phyloP scores from a whole-genome alignment of 2,329 filamentous ascomycete genomes.

The Intubia oerlemansii region DNA sequence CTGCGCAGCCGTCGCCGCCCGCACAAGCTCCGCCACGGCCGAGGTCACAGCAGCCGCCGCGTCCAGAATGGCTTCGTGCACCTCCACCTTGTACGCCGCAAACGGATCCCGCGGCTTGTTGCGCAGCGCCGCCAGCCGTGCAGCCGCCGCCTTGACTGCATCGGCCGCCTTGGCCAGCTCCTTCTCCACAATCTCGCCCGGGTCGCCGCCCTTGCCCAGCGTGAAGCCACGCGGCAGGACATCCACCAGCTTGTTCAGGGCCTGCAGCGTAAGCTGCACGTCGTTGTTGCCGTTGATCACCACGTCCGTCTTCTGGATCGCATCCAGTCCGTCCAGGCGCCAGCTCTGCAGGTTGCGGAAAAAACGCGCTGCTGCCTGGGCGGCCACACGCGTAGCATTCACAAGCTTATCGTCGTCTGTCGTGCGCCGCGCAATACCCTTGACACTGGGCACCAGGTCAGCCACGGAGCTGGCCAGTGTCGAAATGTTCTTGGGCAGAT shows the following conservation, averaged over 20 bases:
- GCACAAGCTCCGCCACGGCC: slow-evolving; percentile 85
- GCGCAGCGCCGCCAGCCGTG: slow-evolving; percentile 73
- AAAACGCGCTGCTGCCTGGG: slow-evolving; percentile 75
- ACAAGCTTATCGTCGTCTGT: slow-evolving; percentile 91
- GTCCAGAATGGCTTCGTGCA: slow-evolving; percentile 87
- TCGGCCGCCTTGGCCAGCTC: slow-evolving; percentile 88
- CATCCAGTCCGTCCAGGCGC: slow-evolving; percentile 74
- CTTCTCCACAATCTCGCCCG: slow-evolving; percentile 80
- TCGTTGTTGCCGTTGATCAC: slow-evolving; percentile 97
- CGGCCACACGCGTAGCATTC: slow-evolving; percentile 63
- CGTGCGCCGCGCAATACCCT: slow-evolving; percentile 79
- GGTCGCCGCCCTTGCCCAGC: slow-evolving; percentile 58
- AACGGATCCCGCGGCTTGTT: slow-evolving; percentile 94
- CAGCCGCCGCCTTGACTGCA: slow-evolving; percentile 80
- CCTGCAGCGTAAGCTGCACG: slow-evolving; percentile 82
- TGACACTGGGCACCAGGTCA: slow-evolving; percentile 89
- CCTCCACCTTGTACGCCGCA: slow-evolving; percentile 87
- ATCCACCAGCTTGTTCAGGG: slow-evolving; percentile 82
- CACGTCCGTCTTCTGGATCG: slow-evolving; percentile 84
- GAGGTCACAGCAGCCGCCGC: slow-evolving; percentile 84
- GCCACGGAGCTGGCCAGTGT: slow-evolving; percentile 78
- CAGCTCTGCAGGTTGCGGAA: slow-evolving; percentile 90
- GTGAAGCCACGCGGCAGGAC: slow-evolving; percentile 79
- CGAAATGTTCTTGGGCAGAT: slow-evolving; percentile 84
- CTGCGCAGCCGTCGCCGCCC: slow-evolving; percentile 79